Evolutionary conservation across 2,329 filamentous ascomycete species (phyloP), one percentile per base, ranked within the genome.

Genomic region (Alternaria sp.): DNA sequence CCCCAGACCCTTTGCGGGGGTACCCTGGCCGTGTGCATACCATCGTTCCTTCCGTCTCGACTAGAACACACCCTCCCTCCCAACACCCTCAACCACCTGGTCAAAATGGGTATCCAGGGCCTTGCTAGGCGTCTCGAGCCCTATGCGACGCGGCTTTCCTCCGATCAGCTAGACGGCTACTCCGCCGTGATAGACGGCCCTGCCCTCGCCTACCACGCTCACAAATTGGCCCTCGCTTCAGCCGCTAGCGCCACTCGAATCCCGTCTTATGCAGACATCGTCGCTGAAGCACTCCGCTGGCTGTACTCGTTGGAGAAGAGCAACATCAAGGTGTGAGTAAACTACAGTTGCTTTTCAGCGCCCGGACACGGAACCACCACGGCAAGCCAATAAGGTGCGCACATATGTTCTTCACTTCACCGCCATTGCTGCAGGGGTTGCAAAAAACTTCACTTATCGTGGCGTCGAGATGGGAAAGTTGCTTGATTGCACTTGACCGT

Each of bases 171-270:
- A 25, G 43, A 69, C 49, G 75, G 72, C 12, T 75, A 73, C 49
- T 60, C 64, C 4, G 77, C 75, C 21, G 68, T 89, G 47, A 88
- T 97, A 60, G 94, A 97, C 75, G 94, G 93, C 0, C 93, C 94
- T 5, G 90, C 89, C 3, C 81, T 97, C 25, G 92, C 93, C 2
- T 91, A 95, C 76, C 87, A 92, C 76, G 83, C 94, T 44, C 88
- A 91, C 64, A 75, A 71, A 41, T 58, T 75, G 49, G 82, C 88
- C 55, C 79, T 88, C 18, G 26, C 61, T 63, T 18, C 73, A 78
- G 20, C 79, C 78, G 43, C 61, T 53, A 66, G 66, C 46, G 65
- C 63, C 15, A 53, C 66, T 5, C 67, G 65, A 58, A 61, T 76
- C n/a, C 75, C 77, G 25, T 53, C 80, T 43, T 93, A 94, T 78